Percentiles rank a stretch among this genome's conserved stretches.
Conservation (phyloP, 768 basidiomycete genomes). For the Tricholoma flavovirens region DNA sequence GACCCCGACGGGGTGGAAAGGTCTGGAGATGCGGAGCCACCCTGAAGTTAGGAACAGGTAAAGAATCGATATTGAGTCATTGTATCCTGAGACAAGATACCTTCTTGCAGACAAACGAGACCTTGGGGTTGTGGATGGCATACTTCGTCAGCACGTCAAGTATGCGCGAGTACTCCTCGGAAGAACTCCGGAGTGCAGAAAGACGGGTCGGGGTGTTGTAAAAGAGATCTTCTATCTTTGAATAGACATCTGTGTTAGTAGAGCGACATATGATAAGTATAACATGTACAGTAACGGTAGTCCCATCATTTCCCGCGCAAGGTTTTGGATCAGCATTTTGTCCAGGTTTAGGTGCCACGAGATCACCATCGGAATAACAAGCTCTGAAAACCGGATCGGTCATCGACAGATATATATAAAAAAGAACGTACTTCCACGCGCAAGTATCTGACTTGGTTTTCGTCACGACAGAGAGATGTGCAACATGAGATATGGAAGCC, state of each 20-base stretch:
- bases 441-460: conserved; percentile 79
- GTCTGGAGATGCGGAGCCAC: conserved; percentile 69
- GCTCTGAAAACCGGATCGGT: conserved; percentile 47
- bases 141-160: conserved; percentile 91
- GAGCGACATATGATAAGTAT: background rate
- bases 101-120: conserved; percentile 92
- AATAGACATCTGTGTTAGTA: background rate
- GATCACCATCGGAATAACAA: conserved; percentile 69
- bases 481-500: conserved; percentile 92
- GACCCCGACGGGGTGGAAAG: conserved; percentile 73
- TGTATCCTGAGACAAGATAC: conserved; percentile 28
- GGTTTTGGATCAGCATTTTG: conserved; percentile 75
- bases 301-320: conserved; percentile 92
- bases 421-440: conserved; percentile 82
- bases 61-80: background rate
- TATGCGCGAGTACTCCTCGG: conserved; percentile 90
- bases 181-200: conserved; percentile 73
- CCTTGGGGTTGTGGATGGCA: conserved; percentile 86
- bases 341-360: conserved; percentile 68
- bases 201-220: conserved; percentile 89
- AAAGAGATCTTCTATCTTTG: conserved; percentile 91
- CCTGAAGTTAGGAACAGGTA: conserved; percentile 34
- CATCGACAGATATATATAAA: background rate
- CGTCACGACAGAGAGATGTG: conserved; percentile 83
- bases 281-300: conserved; percentile 67